Conservation (phyloP, 2,329 filamentous ascomycete genomes). For the Alternaria rosae region DNA sequence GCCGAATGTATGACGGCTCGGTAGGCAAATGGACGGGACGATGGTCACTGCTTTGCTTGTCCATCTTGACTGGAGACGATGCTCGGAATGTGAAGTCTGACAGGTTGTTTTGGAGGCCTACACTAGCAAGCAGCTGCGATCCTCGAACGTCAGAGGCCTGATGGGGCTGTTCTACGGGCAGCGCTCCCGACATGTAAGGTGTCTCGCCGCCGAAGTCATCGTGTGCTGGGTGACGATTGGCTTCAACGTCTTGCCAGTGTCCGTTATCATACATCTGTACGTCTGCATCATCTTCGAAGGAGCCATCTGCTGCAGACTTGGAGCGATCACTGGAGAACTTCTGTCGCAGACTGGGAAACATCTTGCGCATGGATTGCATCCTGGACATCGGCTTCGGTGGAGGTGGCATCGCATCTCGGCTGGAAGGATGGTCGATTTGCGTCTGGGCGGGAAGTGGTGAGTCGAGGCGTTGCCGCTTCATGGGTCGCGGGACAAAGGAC, state of each 20-base stretch:
- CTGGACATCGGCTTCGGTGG: constrained; percentile 38
- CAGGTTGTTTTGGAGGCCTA: constrained; percentile 11
- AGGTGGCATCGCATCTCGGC: constrained; percentile 51
- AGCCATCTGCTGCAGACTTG: background rate
- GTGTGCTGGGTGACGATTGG: background rate
- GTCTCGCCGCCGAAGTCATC: constrained; percentile 11
- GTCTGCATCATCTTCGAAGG: background rate
- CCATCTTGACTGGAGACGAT: constrained; percentile 23
- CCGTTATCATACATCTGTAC: constrained; percentile 22
- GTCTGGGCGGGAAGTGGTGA: constrained; percentile 30
- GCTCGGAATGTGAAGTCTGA: constrained; percentile 30
- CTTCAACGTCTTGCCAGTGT: constrained; percentile 12
- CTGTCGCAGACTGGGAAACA: constrained; percentile 34
- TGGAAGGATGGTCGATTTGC: constrained; percentile 23
- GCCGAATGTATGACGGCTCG: constrained; percentile 40
- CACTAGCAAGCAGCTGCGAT: constrained; percentile 5
- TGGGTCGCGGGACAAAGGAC: constrained; percentile 28
- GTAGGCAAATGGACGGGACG: constrained; percentile 21
- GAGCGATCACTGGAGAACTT: constrained; percentile 25
- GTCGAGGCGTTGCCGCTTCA: constrained; percentile 45
- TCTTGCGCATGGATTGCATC: constrained; percentile 37
- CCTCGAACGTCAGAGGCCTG: constrained; percentile 4
- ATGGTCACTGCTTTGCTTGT: background rate
- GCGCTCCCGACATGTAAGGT: constrained; percentile 36
- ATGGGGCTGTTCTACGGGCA: constrained; percentile 22